Evolutionary conservation across 768 basidiomycete genomes (phyloP), one percentile per base, ranked within the genome.

Genomic region (Rhodotorula kratochvilovae): DNA sequence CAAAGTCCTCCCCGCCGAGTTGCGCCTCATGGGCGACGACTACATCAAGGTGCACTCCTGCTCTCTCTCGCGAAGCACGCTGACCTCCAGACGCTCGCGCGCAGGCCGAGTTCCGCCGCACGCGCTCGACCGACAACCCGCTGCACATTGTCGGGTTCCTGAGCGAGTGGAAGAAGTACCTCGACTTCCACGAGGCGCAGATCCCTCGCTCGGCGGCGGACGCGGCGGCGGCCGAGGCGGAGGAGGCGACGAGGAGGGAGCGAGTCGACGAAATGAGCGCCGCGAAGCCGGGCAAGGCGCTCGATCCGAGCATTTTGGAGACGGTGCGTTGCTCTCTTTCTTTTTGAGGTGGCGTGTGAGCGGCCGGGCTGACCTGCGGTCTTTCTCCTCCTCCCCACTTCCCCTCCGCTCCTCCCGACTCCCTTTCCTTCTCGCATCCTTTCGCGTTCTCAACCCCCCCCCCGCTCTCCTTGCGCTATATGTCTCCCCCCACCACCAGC

Each of bases 121-220:
- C 96, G 74, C 86, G 83, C 76, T 82, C 85, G 33, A 86, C 88
- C 19, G 88, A 88, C 31, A 97, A 98, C 81, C 90, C 92, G 5
- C 84, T 88, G 15, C 87, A 97, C 79, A 87, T 97, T 71, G 95
- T 98, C 79, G 93, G 92, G 5, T 99, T 99, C 79, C 84, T 98
- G 16, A 89, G 89, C 6, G 91, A 97, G 77, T 99, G 95, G 95
- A 96, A 95, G 80, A 80, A 86, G 68, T 98, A 99, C 80, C 84
- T 97, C 66, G 91, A 95, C 87, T 87, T 21, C 46, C 56, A 46
- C 48, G n/a, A 16, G 42, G n/a, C 39, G 39, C 61, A 62, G 13
- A 23, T 60, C 1, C 36, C 57, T 15, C 25, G 16, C 1, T 29
- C 27, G 16, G 31, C 19, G 50, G 43, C 56, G 7, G 12, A 11